A percentile compares a stretch with the other conserved stretches of the same genome.
These are phyloP conservation scores for Plicaturopsis crispa DNA, from an alignment of 768 basidiomycete species.

Conservation along the genomic window DNA sequence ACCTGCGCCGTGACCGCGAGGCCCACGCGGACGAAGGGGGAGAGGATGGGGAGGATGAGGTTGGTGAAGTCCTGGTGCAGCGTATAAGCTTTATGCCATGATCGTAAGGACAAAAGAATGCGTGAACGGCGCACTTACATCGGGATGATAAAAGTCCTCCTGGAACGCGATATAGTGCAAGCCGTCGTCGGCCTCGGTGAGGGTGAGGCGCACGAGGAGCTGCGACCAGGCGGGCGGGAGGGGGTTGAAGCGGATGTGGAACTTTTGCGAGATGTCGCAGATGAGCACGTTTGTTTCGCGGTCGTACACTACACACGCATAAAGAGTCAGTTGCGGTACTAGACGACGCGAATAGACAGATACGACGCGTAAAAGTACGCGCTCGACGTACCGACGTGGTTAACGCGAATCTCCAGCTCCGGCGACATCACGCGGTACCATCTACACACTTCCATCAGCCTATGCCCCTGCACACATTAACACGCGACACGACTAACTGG, in stretches of 20 bases:
- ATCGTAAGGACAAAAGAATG: not conserved
- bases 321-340: not conserved
- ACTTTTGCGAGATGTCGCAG: conserved; percentile 47
- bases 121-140: conserved; percentile 29
- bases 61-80: conserved; percentile 33
- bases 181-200: conserved; percentile 35
- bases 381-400: conserved; percentile 33
- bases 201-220: conserved; percentile 44
- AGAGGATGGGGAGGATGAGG: conserved; percentile 34
- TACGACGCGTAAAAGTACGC: not conserved
- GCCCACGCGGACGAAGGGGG: conserved; percentile 25
- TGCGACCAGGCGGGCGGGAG: conserved; percentile 36
- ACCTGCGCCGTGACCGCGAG: conserved; percentile 18
- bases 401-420: conserved; percentile 29
- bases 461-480: not conserved
- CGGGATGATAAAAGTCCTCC: conserved; percentile 54
- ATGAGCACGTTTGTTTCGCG: conserved; percentile 28
- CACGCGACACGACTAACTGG: conserved; percentile 32
- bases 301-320: conserved; percentile 38
- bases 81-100: not conserved
- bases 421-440: conserved; percentile 65
- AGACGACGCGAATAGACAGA: not conserved
- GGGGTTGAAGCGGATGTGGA: conserved; percentile 42
- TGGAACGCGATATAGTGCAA: conserved; percentile 42
- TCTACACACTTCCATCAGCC: conserved; percentile 19